Conservation (phyloP, 306 rosid species). For the Cucurbita moschata region DNA sequence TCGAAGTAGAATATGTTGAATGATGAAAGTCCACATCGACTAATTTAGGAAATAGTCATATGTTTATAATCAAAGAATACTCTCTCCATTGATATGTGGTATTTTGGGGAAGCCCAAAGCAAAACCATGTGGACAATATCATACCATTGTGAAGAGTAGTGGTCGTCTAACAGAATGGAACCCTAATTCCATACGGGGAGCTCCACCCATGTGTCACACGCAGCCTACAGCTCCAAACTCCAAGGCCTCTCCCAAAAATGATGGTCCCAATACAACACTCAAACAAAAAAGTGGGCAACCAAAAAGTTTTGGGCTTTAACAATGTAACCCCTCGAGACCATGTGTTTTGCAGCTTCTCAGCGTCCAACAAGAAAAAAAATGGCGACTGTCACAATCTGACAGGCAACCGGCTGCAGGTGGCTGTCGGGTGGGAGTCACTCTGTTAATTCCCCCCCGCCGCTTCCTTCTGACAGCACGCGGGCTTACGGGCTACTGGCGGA, state of each 20-base stretch:
- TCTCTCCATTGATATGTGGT: too few species aligned
- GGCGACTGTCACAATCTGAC: slow-evolving; percentile 33
- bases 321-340: background rate
- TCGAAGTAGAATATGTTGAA: too few species aligned
- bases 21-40: too few species aligned
- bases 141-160: too few species aligned
- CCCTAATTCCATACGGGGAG: too few species aligned
- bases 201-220: background rate
- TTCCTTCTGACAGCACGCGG: slow-evolving; percentile 43
- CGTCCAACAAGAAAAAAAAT: background rate
- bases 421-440: slow-evolving; percentile 38
- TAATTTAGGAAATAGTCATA: too few species aligned
- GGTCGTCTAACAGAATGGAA: too few species aligned
- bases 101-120: too few species aligned
- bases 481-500: slow-evolving; percentile 38
- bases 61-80: too few species aligned
- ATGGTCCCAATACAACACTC: slow-evolving; percentile 2
- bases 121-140: too few species aligned
- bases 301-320: slow-evolving; percentile 5
- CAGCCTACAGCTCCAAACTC: slow-evolving; percentile 24
- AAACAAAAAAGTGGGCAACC: background rate
- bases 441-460: slow-evolving; percentile 26
- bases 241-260: slow-evolving; percentile 11
- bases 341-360: background rate
- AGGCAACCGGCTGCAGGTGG: slow-evolving; percentile 60